These are phyloP conservation scores for Schwanniomyces etchellsii DNA, from an alignment of 1,139 yeast genomes.

Conservation along the genomic window DNA sequence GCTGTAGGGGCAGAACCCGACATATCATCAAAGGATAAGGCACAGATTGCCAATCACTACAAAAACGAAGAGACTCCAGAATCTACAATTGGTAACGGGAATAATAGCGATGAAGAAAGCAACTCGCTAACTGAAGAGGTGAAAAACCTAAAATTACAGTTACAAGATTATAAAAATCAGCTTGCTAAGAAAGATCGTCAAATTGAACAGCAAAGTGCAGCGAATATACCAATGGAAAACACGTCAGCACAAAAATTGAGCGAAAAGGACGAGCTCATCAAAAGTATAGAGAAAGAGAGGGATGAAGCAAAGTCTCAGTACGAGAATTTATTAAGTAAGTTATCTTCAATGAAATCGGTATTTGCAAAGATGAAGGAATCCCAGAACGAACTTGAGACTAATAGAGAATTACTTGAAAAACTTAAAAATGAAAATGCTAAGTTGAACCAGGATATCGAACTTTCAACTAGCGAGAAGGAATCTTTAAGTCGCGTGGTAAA, in stretches of 20 bases:
- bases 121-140: conserved; percentile 10
- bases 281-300: conserved; percentile 39
- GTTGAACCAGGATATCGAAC: conserved; percentile 11
- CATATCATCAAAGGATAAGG: too few species aligned
- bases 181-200: neutral
- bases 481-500: conserved; percentile 8
- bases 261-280: conserved; percentile 9
- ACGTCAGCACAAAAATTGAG: conserved; percentile 22
- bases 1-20: too few species aligned
- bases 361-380: conserved; percentile 74
- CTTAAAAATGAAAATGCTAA: conserved; percentile 26
- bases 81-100: neutral
- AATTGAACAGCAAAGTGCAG: neutral
- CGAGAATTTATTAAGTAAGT: conserved; percentile 64
- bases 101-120: neutral
- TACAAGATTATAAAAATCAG: conserved; percentile 6
- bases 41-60: too few species aligned
- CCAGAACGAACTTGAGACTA: conserved; percentile 60
- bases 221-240: too few species aligned
- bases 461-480: conserved; percentile 7
- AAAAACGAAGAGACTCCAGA: too few species aligned
- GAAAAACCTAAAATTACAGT: conserved; percentile 14
- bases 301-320: conserved; percentile 68
- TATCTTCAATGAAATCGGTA: conserved; percentile 75
- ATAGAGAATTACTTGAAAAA: conserved; percentile 35